phyloP scores from a whole-genome alignment of 2,329 filamentous ascomycete genomes.

The Botrytis squamosa region DNA sequence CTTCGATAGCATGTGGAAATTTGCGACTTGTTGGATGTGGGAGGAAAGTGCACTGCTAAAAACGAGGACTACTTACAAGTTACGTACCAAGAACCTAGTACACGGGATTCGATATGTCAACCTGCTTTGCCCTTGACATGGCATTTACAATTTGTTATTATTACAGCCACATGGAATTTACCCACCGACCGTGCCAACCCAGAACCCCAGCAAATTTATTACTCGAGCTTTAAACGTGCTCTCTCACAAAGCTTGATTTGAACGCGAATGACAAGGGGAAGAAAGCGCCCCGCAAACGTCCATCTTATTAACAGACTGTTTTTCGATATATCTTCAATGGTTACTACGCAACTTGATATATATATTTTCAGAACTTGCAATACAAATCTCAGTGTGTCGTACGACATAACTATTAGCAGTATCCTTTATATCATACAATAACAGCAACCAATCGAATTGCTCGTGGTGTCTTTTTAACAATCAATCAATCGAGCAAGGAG shows the following conservation, averaged over 20 bases:
- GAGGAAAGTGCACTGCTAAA: background rate
- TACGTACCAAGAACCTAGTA: background rate
- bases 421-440: background rate
- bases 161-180: background rate
- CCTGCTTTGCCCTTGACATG: background rate
- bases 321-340: background rate
- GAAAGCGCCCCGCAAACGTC: background rate
- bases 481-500: background rate
- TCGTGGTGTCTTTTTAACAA: background rate
- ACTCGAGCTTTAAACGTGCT: background rate
- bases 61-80: background rate
- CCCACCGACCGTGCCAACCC: constrained; percentile 4
- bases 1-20: background rate
- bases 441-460: background rate
- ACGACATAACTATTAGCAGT: background rate
- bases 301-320: background rate
- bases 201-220: background rate
- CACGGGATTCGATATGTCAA: background rate
- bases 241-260: constrained; percentile 3
- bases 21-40: background rate
- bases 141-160: background rate
- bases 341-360: background rate
- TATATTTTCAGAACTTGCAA: background rate
- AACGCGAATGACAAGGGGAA: background rate
- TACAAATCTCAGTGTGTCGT: background rate